A percentile compares a stretch with the other conserved stretches of the same genome.
phyloP scores from a whole-genome alignment of 2,329 filamentous ascomycete species.

The Furcasterigmium sp. region DNA sequence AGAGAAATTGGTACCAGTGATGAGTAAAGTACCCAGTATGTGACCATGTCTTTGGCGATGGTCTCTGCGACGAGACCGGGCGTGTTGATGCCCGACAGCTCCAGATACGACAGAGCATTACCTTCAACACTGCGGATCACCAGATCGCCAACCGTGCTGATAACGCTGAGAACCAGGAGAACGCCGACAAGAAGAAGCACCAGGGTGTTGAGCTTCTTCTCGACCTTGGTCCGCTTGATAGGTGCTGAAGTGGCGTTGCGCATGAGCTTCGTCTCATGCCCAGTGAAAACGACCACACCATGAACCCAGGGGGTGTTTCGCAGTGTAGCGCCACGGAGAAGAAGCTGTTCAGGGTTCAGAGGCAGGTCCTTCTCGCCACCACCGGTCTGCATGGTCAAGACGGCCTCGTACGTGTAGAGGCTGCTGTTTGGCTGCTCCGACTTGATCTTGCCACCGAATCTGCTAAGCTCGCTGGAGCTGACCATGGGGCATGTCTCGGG shows the following conservation, averaged over 20 bases:
- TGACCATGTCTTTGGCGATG: constrained; percentile 92
- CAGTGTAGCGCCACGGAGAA: constrained; percentile 87
- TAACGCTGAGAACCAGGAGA: constrained; percentile 75
- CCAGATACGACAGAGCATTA: constrained; percentile 65
- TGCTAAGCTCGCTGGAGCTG: constrained; percentile 77
- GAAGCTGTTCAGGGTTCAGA: constrained; percentile 84
- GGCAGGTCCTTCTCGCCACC: constrained; percentile 91
- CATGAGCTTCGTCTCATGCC: constrained; percentile 98
- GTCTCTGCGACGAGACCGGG: constrained; percentile 57
- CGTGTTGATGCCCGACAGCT: constrained; percentile 55
- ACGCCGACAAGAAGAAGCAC: constrained; percentile 87
- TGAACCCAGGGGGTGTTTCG: constrained; percentile 97
- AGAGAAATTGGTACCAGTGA: constrained; percentile 95
- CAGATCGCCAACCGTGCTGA: constrained; percentile 88
- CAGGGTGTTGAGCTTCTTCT: constrained; percentile 87
- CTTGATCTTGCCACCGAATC: constrained; percentile 78
- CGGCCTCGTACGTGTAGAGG: constrained; percentile 96
- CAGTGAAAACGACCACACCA: constrained; percentile 92
- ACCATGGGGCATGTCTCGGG: constrained; percentile 88
- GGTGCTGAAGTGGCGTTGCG: constrained; percentile 94
- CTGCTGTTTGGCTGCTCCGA: constrained; percentile 98
- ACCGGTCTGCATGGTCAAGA: constrained; percentile 82
- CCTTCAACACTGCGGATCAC: constrained; percentile 64
- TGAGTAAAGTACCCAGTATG: constrained; percentile 97
- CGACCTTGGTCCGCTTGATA: constrained; percentile 96